Evolutionary conservation across 1,284 basidiomycete species (phyloP).

Genomic region (Trametes versicolor): DNA sequence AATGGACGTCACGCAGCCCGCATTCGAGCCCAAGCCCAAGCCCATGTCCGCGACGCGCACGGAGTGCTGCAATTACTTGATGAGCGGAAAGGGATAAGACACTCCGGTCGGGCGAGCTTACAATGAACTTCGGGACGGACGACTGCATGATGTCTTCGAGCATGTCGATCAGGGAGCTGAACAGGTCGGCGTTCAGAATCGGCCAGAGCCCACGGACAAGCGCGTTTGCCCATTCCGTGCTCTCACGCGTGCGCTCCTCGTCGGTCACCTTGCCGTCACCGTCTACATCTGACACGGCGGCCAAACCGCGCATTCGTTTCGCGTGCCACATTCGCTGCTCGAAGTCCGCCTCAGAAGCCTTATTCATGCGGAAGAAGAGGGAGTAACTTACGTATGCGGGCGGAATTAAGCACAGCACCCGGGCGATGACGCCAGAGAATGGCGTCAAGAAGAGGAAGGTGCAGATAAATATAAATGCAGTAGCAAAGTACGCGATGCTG

Average conservation of each 20-base stretch:
- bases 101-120: constrained; percentile 30
- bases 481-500: constrained; percentile 39
- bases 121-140: constrained; percentile 49
- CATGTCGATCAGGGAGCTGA: constrained; percentile 48
- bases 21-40: constrained; percentile 48
- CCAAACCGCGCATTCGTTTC: constrained; percentile 48
- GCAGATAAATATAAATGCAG: constrained; percentile 38
- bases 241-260: constrained; percentile 49
- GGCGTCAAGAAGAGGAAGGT: constrained; percentile 40
- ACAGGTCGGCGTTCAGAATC: constrained; percentile 50
- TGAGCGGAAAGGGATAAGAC: neutral
- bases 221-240: constrained; percentile 52
- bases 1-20: constrained; percentile 49
- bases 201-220: constrained; percentile 50
- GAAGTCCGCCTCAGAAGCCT: constrained; percentile 43
- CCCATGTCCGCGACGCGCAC: constrained; percentile 49
- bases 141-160: constrained; percentile 55
- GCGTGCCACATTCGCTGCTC: constrained; percentile 49
- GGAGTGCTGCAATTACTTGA: constrained; percentile 41
- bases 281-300: constrained; percentile 45
- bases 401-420: constrained; percentile 38
- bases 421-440: constrained; percentile 41
- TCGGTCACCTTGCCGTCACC: constrained; percentile 43
- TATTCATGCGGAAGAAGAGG: constrained; percentile 44
- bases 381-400: constrained; percentile 43